Percentiles rank a stretch among this genome's conserved stretches.
phyloP scores from a whole-genome alignment of 768 basidiomycete species.

The Peribolospora kevripleyi region DNA sequence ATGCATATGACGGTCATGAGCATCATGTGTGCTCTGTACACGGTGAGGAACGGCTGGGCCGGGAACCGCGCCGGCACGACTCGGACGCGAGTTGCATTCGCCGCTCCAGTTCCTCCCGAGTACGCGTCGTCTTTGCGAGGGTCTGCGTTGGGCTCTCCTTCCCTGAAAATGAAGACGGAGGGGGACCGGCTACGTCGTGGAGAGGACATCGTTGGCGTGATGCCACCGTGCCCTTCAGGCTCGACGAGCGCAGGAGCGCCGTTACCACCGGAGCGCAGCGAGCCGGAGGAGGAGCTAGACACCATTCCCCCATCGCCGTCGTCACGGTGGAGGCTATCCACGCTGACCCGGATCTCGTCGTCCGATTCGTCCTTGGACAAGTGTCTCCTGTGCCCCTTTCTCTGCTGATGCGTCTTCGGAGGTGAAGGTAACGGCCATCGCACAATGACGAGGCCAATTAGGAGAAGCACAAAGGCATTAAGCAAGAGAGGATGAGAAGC shows the following conservation, averaged over 20 bases:
- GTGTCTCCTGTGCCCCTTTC: background rate
- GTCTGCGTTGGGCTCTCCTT: no score
- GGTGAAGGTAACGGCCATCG: background rate
- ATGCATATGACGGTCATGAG: conserved; percentile 73
- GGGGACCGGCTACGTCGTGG: no score
- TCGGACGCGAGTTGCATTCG: background rate
- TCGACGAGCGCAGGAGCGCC: no score
- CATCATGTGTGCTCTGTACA: conserved; percentile 86
- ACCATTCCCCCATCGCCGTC: no score
- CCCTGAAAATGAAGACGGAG: background rate
- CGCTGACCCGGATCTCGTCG: no score
- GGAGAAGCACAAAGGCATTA: conserved; percentile 23
- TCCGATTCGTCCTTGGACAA: background rate
- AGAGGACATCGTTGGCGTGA: background rate
- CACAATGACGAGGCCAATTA: background rate
- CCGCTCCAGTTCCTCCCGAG: background rate
- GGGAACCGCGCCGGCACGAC: conserved; percentile 5
- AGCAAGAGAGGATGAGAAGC: conserved; percentile 34
- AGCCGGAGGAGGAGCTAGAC: no score
- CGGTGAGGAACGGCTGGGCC: conserved; percentile 52
- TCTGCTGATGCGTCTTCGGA: background rate
- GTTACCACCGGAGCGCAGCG: no score
- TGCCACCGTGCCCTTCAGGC: no score
- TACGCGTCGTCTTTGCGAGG: no score
- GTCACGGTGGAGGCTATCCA: background rate